phyloP scores from a whole-genome alignment of 2,329 filamentous ascomycete genomes.

The Pestalotiopsis fici region DNA sequence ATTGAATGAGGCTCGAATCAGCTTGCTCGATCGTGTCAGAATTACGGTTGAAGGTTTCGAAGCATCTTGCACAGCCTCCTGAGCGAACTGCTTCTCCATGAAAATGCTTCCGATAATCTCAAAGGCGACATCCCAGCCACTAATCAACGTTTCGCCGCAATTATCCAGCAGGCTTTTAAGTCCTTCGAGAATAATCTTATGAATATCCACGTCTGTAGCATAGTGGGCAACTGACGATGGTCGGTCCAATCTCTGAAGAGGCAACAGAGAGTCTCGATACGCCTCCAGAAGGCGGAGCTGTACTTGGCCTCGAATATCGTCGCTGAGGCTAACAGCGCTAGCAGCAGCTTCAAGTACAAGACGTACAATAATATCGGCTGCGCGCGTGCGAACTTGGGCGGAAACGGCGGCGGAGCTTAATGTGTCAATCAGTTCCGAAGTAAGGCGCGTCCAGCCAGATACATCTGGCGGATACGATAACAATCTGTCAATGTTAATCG shows the following conservation, averaged over 20 bases:
- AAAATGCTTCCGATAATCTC: constrained; percentile 85
- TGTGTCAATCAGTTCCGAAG: constrained; percentile 51
- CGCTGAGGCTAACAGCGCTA: constrained; percentile 53
- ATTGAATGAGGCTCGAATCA: constrained; percentile 85
- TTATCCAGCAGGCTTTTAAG: constrained; percentile 83
- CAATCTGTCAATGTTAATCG: constrained; percentile 75
- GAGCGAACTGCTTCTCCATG: constrained; percentile 38
- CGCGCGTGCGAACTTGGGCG: constrained; percentile 56
- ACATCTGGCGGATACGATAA: constrained; percentile 64
- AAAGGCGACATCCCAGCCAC: constrained; percentile 85
- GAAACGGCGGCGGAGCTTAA: constrained; percentile 48
- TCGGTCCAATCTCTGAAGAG: constrained; percentile 56
- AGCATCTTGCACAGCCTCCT: constrained; percentile 33
- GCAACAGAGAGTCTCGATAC: constrained; percentile 60
- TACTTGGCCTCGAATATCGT: constrained; percentile 57
- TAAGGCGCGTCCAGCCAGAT: constrained; percentile 77
- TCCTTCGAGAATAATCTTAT: constrained; percentile 77
- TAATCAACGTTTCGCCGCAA: constrained; percentile 79
- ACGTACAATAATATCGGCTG: constrained; percentile 65
- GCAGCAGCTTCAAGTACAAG: constrained; percentile 59
- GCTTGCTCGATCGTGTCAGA: constrained; percentile 64
- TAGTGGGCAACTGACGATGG: constrained; percentile 58
- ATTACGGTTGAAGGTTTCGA: constrained; percentile 35
- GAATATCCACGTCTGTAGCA: constrained; percentile 74
- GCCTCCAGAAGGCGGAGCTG: constrained; percentile 73